A percentile compares a stretch with the other conserved stretches of the same genome.
phyloP scores from a whole-genome alignment of 768 basidiomycete genomes.

The Clitopilus hobsonii region DNA sequence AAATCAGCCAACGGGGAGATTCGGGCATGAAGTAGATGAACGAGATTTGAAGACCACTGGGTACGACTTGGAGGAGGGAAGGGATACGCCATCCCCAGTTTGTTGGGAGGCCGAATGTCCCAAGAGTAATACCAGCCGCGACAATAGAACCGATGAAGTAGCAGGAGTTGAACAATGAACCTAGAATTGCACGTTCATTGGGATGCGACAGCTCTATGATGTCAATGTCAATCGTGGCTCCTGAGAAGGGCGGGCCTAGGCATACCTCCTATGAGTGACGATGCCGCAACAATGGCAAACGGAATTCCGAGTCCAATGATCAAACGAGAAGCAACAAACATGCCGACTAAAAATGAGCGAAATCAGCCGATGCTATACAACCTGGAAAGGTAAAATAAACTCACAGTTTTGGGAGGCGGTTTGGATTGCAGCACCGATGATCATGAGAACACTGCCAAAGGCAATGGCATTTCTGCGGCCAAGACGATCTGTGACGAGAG shows the following conservation, averaged over 20 bases:
- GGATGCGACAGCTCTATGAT: constrained; percentile 58
- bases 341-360: too few species aligned
- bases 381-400: constrained; percentile 9
- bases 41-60: constrained; percentile 45
- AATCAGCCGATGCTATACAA: too few species aligned
- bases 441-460: constrained; percentile 46
- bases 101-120: constrained; percentile 53
- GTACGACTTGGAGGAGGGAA: constrained; percentile 52
- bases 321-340: constrained; percentile 55
- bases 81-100: constrained; percentile 73
- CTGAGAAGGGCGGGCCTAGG: not conserved
- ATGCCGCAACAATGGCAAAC: constrained; percentile 60
- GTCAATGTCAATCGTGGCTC: not conserved
- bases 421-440: constrained; percentile 42
- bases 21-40: constrained; percentile 61
- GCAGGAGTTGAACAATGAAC: constrained; percentile 59
- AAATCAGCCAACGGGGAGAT: constrained; percentile 62
- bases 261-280: constrained; percentile 55
- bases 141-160: constrained; percentile 61
- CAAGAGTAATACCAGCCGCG: constrained; percentile 56
- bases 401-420: constrained; percentile 45
- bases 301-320: constrained; percentile 56
- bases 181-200: constrained; percentile 62
- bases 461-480: constrained; percentile 49
- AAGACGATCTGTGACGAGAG: constrained; percentile 42